Conservation (phyloP, 257 asterid species). For the Solanum ossicruentum region DNA sequence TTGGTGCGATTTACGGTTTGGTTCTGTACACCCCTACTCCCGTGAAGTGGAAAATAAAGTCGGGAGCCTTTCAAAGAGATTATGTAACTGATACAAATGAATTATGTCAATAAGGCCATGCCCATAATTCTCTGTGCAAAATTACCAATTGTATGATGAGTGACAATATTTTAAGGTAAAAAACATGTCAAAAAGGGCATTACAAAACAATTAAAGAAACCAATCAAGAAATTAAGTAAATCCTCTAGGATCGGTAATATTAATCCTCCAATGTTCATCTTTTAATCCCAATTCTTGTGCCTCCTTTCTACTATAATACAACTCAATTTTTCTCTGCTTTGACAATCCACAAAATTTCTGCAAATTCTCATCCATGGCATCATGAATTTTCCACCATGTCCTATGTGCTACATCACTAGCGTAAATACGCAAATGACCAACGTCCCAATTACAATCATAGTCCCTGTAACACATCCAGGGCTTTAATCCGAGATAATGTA, state of each 20-base stretch:
- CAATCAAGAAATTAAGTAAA: neutral
- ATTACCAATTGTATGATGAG: neutral
- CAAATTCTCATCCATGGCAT: conserved; percentile 48
- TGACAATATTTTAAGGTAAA: neutral
- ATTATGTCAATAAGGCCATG: neutral
- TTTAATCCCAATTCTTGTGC: conserved; percentile 34
- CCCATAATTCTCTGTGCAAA: neutral
- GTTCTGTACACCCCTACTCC: too few relatives aligned
- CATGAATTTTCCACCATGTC: conserved; percentile 76
- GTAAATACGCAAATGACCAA: conserved; percentile 40
- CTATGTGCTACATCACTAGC: conserved; percentile 66
- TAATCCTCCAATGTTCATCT: conserved; percentile 56
- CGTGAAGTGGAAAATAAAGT: too few relatives aligned
- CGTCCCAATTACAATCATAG: conserved; percentile 78
- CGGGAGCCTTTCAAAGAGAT: too few relatives aligned
- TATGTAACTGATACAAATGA: too few relatives aligned
- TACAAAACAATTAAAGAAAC: neutral
- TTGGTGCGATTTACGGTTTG: too few relatives aligned
- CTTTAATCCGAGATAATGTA: conserved; percentile 72
- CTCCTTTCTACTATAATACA: conserved; percentile 45
- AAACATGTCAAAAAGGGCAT: neutral
- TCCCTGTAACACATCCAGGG: conserved; percentile 83
- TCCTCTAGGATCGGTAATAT: conserved; percentile 62
- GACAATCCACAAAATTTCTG: conserved; percentile 40
- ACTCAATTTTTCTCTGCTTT: conserved; percentile 40